Conservation (phyloP, 2,329 filamentous ascomycete species). For the Pseudogymnoascus sp. region DNA sequence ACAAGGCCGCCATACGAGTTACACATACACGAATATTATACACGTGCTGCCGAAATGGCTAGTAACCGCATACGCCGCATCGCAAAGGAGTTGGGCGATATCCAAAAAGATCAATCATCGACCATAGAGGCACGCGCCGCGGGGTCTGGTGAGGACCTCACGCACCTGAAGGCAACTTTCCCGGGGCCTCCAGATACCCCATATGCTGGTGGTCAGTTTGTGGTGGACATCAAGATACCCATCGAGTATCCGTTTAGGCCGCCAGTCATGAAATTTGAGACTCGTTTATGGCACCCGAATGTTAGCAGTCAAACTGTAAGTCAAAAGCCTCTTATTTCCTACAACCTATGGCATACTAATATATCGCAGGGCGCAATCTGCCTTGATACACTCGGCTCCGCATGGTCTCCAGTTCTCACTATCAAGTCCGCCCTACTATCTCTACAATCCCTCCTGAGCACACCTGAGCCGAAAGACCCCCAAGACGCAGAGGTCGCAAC, state of each 20-base stretch:
- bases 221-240: constrained; percentile 80
- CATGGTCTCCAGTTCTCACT: constrained; percentile 93
- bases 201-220: constrained; percentile 77
- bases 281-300: constrained; percentile 95
- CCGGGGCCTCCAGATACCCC: constrained; percentile 84
- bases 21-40: constrained; percentile 5
- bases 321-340: constrained; percentile 15
- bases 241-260: constrained; percentile 88
- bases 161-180: constrained; percentile 75
- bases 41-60: constrained; percentile 11
- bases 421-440: constrained; percentile 94
- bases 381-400: constrained; percentile 78
- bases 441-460: constrained; percentile 84
- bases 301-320: constrained; percentile 85
- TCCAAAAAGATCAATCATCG: constrained; percentile 64
- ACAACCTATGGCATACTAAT: constrained; percentile 16
- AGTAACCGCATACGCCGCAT: constrained; percentile 42
- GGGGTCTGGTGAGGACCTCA: constrained; percentile 57
- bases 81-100: constrained; percentile 68
- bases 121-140: constrained; percentile 63
- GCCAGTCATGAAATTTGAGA: constrained; percentile 83
- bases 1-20: background rate
- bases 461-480: constrained; percentile 89
- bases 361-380: constrained; percentile 78
- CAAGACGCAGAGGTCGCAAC: constrained; percentile 92